These are phyloP conservation scores for Xanthoceras sorbifolium DNA, from an alignment of 345 rosid species.

Conservation along the genomic window DNA sequence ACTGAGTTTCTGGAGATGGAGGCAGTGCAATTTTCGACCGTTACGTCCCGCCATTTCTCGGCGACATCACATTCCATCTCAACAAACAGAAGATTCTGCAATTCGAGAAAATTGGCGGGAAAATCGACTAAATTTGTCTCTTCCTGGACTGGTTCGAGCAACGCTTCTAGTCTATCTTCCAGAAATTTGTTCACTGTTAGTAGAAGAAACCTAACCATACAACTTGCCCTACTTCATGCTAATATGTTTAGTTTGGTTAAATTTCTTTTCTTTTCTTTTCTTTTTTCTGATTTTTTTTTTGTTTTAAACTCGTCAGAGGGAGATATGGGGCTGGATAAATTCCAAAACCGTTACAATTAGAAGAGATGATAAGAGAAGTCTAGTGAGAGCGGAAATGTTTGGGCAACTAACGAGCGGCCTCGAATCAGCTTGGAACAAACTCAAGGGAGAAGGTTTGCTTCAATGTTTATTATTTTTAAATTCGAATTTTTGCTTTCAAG, in stretches of 20 bases:
- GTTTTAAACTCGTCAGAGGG: slow-evolving; percentile 40
- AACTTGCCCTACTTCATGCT: not conserved
- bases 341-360: slow-evolving; percentile 39
- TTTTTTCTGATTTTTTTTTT: not conserved
- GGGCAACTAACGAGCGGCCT: slow-evolving; percentile 93
- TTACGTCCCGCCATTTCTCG: slow-evolving; percentile 52
- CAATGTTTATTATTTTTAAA: not conserved
- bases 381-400: slow-evolving; percentile 91
- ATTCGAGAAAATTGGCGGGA: slow-evolving; percentile 26
- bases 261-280: not conserved
- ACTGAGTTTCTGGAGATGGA: slow-evolving; percentile 46
- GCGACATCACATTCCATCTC: slow-evolving; percentile 28
- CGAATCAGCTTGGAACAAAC: slow-evolving; percentile 96
- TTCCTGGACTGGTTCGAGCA: slow-evolving; percentile 46
- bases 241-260: not conserved
- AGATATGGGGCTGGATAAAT: slow-evolving; percentile 69
- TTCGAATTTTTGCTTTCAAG: not conserved
- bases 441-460: slow-evolving; percentile 84
- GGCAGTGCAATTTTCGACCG: slow-evolving; percentile 45
- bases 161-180: slow-evolving; percentile 51
- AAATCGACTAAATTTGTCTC: slow-evolving; percentile 33
- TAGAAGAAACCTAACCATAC: not conserved
- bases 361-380: slow-evolving; percentile 44
- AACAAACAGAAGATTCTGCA: slow-evolving; percentile 19
- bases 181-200: slow-evolving; percentile 62